Evolutionary conservation across 2,329 filamentous ascomycete species (phyloP), one percentile per base, ranked within the genome.

Genomic region (Pseudogymnoascus sp.): DNA sequence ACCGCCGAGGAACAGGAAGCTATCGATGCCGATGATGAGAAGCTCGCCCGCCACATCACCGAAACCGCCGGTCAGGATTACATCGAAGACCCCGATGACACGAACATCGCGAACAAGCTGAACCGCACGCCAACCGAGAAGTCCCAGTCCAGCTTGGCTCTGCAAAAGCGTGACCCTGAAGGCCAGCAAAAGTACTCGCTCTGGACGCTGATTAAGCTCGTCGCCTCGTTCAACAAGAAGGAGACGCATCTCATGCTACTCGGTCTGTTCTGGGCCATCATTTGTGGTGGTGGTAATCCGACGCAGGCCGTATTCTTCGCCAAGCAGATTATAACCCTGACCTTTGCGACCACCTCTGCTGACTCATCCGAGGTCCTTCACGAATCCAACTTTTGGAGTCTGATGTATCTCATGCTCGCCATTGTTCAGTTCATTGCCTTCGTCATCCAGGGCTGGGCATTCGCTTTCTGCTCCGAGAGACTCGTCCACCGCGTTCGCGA

Each of bases 401-500:
- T 85, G 67, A 95, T 96, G 90, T 96, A 87, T 72, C 79, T 92
- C 64, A 91, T 95, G 81, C 78, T 96, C 59, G 91, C 84, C 2
- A 73, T 90, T 59, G 83, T 88, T 8, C 82, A 88, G 69, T 82
- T 95, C 61, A 71, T 92, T 59, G 78, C 85, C 5, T 90, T 88
- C 67, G 72, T 80, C 18, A 72, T 75, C 5, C 88, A 92, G 68
- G 90, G 90, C 57, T 67, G 88, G 58, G 77, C 85, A 2, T 92
- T 97, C 66, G 92, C 90, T 15, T 85, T 84, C 68, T 92, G 89
- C 74, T 94, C 90, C n/a, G 90, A 95, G 75, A 81, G 84, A 38
- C 81, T 97, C 21, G 82, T 96, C 59, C 89, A 90, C 70, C 85
- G 90, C 18, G 90, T 92, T 1, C 84, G 94, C 66, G 85, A 94